Conservation (phyloP, 2,329 filamentous ascomycete genomes). For the Fusarium scirpi region DNA sequence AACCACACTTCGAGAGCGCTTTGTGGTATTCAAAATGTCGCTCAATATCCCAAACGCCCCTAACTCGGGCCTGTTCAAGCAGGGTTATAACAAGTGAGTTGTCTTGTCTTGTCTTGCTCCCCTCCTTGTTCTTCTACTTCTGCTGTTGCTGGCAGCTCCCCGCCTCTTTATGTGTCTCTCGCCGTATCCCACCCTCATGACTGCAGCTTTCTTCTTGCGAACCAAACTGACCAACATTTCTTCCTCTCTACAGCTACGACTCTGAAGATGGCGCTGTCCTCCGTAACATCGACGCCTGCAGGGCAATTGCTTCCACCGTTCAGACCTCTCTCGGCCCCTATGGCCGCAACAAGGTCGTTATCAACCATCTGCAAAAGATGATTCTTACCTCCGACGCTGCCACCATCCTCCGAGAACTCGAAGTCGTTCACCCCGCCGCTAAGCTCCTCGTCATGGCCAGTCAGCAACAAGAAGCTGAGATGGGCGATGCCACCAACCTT, state of each 20-base stretch:
- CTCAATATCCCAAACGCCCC: conserved; percentile 95
- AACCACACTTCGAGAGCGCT: conserved; percentile 34
- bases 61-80: conserved; percentile 93
- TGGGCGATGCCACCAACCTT: conserved; percentile 98
- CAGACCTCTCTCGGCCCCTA: conserved; percentile 97
- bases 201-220: neutral
- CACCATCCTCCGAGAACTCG: conserved; percentile 95
- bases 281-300: conserved; percentile 98
- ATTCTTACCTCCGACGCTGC: conserved; percentile 97
- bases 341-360: conserved; percentile 99
- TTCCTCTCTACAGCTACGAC: conserved; percentile 78
- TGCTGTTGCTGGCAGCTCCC: conserved; percentile 41
- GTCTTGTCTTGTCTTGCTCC: neutral
- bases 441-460: conserved; percentile 98
- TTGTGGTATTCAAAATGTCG: conserved; percentile 74
- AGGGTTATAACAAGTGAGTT: conserved; percentile 92
- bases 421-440: conserved; percentile 97
- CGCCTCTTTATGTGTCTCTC: conserved; percentile 42
- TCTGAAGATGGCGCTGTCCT: conserved; percentile 98
- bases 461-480: conserved; percentile 98
- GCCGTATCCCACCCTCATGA: conserved; percentile 13
- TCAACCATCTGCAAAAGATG: conserved; percentile 99
- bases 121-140: conserved; percentile 17
- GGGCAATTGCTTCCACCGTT: conserved; percentile 93
- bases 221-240: conserved; percentile 1